Evolutionary conservation across 305 asterid species (phyloP).

Genomic region (Fraxinus sp.): DNA sequence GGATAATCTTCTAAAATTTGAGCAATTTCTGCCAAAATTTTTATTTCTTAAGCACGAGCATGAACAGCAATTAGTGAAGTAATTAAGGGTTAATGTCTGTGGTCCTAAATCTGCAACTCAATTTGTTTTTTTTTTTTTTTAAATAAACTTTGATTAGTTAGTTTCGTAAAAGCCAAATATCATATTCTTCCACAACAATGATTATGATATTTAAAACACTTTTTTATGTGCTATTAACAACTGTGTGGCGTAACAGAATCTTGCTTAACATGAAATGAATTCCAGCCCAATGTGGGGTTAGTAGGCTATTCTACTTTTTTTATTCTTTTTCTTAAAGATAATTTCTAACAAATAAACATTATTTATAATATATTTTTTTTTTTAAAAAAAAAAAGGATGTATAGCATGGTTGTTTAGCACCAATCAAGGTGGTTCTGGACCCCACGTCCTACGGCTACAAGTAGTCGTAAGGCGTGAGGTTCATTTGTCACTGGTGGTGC

Average conservation of each 20-base stretch:
- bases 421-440: background rate
- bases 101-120: background rate
- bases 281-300: slow-evolving; percentile 8
- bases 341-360: background rate
- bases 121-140: background rate
- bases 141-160: background rate
- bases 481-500: background rate
- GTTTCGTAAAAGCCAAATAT: slow-evolving; percentile 31
- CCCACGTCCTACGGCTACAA: background rate
- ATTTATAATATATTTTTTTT: no score
- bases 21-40: background rate
- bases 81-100: background rate
- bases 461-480: background rate
- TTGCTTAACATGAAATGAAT: slow-evolving; percentile 27
- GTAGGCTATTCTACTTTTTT: background rate
- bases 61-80: background rate
- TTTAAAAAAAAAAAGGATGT: background rate
- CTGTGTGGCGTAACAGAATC: slow-evolving; percentile 29
- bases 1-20: background rate
- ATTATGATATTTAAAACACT: slow-evolving; percentile 24
- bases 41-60: background rate
- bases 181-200: slow-evolving; percentile 25
- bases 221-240: slow-evolving; percentile 25
- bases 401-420: background rate
- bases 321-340: background rate